These are phyloP conservation scores for Tilletia horrida DNA, from an alignment of 1,284 basidiomycete species.

Conservation along the genomic window DNA sequence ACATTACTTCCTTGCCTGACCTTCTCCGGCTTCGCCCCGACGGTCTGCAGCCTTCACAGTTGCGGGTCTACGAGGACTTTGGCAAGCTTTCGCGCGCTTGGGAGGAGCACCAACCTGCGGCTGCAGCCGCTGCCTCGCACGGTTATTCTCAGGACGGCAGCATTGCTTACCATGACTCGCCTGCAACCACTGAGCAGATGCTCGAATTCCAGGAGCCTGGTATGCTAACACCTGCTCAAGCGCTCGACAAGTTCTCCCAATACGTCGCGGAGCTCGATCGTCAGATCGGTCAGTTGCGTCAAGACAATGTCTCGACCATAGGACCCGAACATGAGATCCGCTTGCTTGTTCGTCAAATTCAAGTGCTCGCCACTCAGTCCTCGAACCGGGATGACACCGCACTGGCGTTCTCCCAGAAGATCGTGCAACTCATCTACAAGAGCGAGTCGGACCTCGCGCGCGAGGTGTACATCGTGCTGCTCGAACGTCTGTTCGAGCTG, in stretches of 20 bases:
- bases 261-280: conserved; percentile 47
- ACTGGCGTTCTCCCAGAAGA: conserved; percentile 87
- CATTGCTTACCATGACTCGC: conserved; percentile 10
- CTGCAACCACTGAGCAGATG: conserved; percentile 7
- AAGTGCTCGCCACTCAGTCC: conserved; percentile 73
- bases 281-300: conserved; percentile 57
- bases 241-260: conserved; percentile 54
- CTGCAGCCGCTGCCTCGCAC: background rate
- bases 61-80: conserved; percentile 93
- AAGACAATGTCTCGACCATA: conserved; percentile 57
- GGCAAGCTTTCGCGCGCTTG: conserved; percentile 42
- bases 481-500: conserved; percentile 82
- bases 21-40: conserved; percentile 78
- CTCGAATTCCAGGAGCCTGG: conserved; percentile 17
- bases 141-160: conserved; percentile 8
- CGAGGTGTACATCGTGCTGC: conserved; percentile 71
- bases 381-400: conserved; percentile 79
- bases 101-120: background rate
- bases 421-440: conserved; percentile 62
- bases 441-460: conserved; percentile 42
- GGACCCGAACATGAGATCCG: conserved; percentile 69
- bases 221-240: conserved; percentile 36
- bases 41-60: conserved; percentile 77
- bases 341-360: conserved; percentile 74
- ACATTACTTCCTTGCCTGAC: conserved; percentile 78